Percentiles rank a stretch among this genome's conserved stretches.
Evolutionary conservation across 768 basidiomycete species (phyloP).

Genomic region (Phylloporus arenicola): DNA sequence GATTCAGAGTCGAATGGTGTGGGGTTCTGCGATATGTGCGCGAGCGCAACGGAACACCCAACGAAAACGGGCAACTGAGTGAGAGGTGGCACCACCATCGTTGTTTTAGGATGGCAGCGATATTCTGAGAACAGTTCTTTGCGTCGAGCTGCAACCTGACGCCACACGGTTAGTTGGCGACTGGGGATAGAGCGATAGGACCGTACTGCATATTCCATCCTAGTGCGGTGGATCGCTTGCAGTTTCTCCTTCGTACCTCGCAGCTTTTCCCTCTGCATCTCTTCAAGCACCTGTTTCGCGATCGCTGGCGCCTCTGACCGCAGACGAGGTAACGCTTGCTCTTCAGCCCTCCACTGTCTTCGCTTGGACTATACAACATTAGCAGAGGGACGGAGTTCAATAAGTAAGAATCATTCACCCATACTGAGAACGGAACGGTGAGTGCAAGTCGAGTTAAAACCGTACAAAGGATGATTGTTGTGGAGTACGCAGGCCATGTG

Average conservation of each 20-base stretch:
- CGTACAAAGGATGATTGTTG: conserved; percentile 68
- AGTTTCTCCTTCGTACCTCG: conserved; percentile 51
- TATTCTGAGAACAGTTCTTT: conserved; percentile 58
- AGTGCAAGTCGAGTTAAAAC: conserved; percentile 51
- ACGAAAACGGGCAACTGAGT: conserved; percentile 73
- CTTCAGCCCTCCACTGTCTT: conserved; percentile 55
- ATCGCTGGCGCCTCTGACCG: conserved; percentile 42
- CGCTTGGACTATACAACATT: conserved; percentile 47
- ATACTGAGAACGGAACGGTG: conserved; percentile 68
- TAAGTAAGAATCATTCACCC: conserved; percentile 42
- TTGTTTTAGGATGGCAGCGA: conserved; percentile 50
- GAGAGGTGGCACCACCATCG: conserved; percentile 56
- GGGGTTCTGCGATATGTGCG: conserved; percentile 50
- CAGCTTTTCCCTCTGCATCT: conserved; percentile 55
- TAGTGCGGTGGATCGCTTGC: conserved; percentile 42
- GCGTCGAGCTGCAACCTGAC: conserved; percentile 48
- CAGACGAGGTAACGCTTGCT: conserved; percentile 54
- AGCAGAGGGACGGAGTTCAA: conserved; percentile 1
- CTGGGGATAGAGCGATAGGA: neutral
- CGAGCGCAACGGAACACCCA: conserved; percentile 54
- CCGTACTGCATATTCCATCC: conserved; percentile 45
- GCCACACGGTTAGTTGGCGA: conserved; percentile 3
- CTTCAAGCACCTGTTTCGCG: conserved; percentile 29
- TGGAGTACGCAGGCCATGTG: conserved; percentile 63
- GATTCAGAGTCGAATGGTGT: conserved; percentile 71